Base-by-base conservation (phyloP, 148 eudicot genomes). In the Rhododendron ferrugineum region DNA sequence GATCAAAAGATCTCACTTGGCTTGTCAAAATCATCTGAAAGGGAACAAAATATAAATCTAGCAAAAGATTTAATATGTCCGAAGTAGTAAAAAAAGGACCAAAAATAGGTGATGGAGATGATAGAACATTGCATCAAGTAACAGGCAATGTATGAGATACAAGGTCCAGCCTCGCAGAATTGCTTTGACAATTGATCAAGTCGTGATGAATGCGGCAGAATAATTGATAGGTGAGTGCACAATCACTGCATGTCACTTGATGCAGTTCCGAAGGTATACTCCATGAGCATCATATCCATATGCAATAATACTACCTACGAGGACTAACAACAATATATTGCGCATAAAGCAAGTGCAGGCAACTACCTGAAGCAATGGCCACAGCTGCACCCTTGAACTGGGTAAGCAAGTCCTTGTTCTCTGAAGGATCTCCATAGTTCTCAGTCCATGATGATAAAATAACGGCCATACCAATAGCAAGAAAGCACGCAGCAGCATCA, bases 361-460 rank as follows among this genome's bases (percentile, higher is more conserved):
- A n/a, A 78, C 75, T 88, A 96, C 99, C 99, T 77, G 98, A 95
- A 90, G 99, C 99, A 90, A 96, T 96, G 83, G 99, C 99, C 36
- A 96, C 90, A 64, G 98, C 99, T 85, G 99, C 99, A 85, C 95
- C 95, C 91, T 86, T 96, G 88, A 96, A 96, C 79, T 96, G 99
- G 74, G 97, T 87, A 85, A 96, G 94, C 87, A 96, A 90, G 85
- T 96, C 97, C 90, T 96, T 96, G 94, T 74, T 96, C 85, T 96
- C 99, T 75, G 99, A 96, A 66, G 99, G 92, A 85, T 96, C 98
- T 82, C 99, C 99, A 91, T 90, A 96, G 89, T 96, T 96, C 89
- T 96, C 99, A 36, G 93, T 85, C 98, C 99, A 96, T 80, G 99
- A 90, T 37, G 98, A 93, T 84, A 96, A 77, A 87, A 96, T 96